Percentiles rank a stretch among this genome's conserved stretches.
phyloP scores from a whole-genome alignment of 2,329 filamentous ascomycete genomes.

The Cephalotrichum gorgonifer region DNA sequence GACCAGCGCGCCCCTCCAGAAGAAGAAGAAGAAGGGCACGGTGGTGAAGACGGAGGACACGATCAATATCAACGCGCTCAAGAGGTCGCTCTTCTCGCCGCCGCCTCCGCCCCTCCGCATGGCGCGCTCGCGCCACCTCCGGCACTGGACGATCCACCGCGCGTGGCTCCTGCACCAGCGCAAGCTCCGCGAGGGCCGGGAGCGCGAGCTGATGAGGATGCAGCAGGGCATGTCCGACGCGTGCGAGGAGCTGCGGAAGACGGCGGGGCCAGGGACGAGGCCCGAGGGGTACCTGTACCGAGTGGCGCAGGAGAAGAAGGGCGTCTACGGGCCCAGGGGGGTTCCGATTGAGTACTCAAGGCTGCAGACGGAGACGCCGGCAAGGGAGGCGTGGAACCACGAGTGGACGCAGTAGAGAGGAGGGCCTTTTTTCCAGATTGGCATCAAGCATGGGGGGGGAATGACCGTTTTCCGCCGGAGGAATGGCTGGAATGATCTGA shows the following conservation, averaged over 20 bases:
- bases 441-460: too few relatives aligned
- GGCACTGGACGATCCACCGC: conserved; percentile 98
- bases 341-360: conserved; percentile 89
- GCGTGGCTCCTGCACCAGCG: conserved; percentile 78
- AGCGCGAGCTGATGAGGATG: conserved; percentile 64
- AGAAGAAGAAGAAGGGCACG: conserved; percentile 11
- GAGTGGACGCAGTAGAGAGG: conserved; percentile 67
- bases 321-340: conserved; percentile 59
- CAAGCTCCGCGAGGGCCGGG: conserved; percentile 51
- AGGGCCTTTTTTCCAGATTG: too few relatives aligned
- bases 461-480: too few relatives aligned
- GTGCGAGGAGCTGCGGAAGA: conserved; percentile 69
- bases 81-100: conserved; percentile 36
- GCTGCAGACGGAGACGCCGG: conserved; percentile 74
- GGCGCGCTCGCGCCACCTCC: conserved; percentile 74
- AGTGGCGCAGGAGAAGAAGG: conserved; percentile 84
- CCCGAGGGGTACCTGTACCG: conserved; percentile 69
- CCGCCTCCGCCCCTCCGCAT: conserved; percentile 67
- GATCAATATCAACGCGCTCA: conserved; percentile 28
- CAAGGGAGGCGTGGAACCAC: conserved; percentile 79
- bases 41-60: conserved; percentile 16
- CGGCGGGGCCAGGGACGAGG: conserved; percentile 43
- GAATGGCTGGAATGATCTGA: too few relatives aligned
- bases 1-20: conserved; percentile 18
- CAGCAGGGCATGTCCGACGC: conserved; percentile 76